Evolutionary conservation across 129 eudicot genomes (phyloP).

Genomic region (Arctium minus): DNA sequence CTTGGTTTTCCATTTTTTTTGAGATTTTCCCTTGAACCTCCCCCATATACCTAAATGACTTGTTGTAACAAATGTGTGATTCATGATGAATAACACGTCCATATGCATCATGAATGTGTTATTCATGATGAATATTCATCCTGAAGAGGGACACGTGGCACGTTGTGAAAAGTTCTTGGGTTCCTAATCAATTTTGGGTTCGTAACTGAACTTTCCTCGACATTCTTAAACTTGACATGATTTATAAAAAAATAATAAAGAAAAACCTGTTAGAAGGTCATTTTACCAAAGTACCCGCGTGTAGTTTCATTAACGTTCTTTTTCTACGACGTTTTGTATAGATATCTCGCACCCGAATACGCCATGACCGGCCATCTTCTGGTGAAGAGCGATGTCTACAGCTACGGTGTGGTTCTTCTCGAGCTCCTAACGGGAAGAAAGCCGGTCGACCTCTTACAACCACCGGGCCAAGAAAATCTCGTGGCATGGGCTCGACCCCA

Average conservation of each 20-base stretch:
- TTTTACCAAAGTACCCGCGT: too few relatives aligned
- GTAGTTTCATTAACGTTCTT: background rate
- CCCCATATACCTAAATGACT: background rate
- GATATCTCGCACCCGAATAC: constrained; percentile 95
- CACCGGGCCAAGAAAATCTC: constrained; percentile 93
- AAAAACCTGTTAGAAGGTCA: background rate
- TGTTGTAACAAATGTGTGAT: too few relatives aligned
- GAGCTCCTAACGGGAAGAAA: constrained; percentile 94
- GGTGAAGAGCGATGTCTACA: constrained; percentile 93
- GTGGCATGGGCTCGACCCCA: constrained; percentile 95
- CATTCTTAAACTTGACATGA: background rate
- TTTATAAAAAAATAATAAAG: too few relatives aligned
- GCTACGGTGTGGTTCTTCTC: constrained; percentile 96
- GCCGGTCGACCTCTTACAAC: constrained; percentile 86
- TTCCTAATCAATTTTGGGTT: background rate
- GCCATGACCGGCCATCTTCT: constrained; percentile 99
- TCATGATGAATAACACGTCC: background rate
- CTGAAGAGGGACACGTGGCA: background rate
- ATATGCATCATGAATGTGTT: background rate
- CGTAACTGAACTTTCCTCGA: background rate
- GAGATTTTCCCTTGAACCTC: too few relatives aligned
- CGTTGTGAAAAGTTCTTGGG: background rate
- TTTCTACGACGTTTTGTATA: constrained; percentile 18
- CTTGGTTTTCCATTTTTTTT: too few relatives aligned
- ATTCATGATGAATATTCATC: background rate